phyloP scores from a whole-genome alignment of 768 basidiomycete species.

The Boletus insuetus region DNA sequence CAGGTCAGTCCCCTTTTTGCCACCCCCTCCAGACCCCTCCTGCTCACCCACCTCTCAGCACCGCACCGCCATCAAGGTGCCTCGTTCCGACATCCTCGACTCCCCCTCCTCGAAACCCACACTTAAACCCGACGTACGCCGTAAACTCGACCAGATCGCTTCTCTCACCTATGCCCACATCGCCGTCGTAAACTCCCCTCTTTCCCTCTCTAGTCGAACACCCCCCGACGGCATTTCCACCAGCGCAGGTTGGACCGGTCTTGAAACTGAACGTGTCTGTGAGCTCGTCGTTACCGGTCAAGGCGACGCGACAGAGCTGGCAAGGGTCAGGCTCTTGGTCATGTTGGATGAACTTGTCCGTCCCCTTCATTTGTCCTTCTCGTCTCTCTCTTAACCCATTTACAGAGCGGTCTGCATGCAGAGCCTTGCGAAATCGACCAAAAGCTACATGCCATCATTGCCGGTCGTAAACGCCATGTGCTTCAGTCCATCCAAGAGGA shows the following conservation, averaged over 20 bases:
- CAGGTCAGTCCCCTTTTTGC: conserved; percentile 47
- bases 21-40: conserved; percentile 4
- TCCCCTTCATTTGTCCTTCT: conserved; percentile 14
- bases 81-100: conserved; percentile 92
- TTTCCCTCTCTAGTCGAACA: conserved; percentile 69
- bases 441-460: conserved; percentile 88
- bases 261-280: conserved; percentile 93
- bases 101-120: conserved; percentile 73
- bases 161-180: conserved; percentile 91
- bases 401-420: conserved; percentile 84
- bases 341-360: conserved; percentile 93
- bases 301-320: conserved; percentile 87
- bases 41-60: conserved; percentile 46
- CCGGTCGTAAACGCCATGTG: conserved; percentile 81
- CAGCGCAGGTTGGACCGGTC: conserved; percentile 80
- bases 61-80: conserved; percentile 83
- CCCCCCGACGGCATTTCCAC: conserved; percentile 76
- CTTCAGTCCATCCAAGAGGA: conserved; percentile 95
- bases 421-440: conserved; percentile 93
- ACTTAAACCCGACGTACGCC: conserved; percentile 79
- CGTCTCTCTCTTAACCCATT: background rate
- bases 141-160: conserved; percentile 90
- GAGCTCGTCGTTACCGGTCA: conserved; percentile 89
- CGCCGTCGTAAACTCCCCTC: conserved; percentile 86
- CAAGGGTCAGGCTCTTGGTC: conserved; percentile 85